Percentiles rank a stretch among this genome's conserved stretches.
These are phyloP conservation scores for Stromatinia cepivora DNA, from an alignment of 2,329 filamentous ascomycete genomes.

Conservation along the genomic window DNA sequence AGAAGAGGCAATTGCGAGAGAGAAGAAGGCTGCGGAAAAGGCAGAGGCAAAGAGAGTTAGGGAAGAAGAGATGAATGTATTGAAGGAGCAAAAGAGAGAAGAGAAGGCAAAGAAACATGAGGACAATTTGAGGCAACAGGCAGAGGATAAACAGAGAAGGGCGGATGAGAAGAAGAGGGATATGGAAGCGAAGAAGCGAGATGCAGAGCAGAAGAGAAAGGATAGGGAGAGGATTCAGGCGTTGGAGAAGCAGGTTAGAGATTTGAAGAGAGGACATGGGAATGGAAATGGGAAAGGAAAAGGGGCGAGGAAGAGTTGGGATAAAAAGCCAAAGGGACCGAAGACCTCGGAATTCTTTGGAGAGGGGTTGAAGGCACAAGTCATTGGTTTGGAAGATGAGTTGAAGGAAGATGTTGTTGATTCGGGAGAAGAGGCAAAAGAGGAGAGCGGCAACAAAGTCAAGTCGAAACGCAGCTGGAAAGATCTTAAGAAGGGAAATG, in stretches of 20 bases:
- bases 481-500: constrained; percentile 1
- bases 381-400: not conserved
- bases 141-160: constrained; percentile 6
- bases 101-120: constrained; percentile 1
- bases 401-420: not conserved
- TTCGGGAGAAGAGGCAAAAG: not conserved
- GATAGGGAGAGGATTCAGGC: constrained; percentile 4
- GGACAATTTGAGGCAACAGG: not conserved
- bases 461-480: constrained; percentile 19
- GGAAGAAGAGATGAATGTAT: not conserved
- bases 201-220: not conserved
- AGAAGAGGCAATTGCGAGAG: constrained; percentile 2
- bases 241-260: constrained; percentile 12
- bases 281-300: constrained; percentile 2
- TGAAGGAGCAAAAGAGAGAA: not conserved
- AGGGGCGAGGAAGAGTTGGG: not conserved
- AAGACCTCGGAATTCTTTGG: constrained; percentile 18
- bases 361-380: not conserved
- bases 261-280: constrained; percentile 3
- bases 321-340: constrained; percentile 9
- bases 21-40: not conserved
- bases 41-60: not conserved
- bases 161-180: constrained; percentile 2
- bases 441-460: not conserved
- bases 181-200: not conserved